Conservation (phyloP, 2,329 filamentous ascomycete genomes). For the Intubia oerlemansii region DNA sequence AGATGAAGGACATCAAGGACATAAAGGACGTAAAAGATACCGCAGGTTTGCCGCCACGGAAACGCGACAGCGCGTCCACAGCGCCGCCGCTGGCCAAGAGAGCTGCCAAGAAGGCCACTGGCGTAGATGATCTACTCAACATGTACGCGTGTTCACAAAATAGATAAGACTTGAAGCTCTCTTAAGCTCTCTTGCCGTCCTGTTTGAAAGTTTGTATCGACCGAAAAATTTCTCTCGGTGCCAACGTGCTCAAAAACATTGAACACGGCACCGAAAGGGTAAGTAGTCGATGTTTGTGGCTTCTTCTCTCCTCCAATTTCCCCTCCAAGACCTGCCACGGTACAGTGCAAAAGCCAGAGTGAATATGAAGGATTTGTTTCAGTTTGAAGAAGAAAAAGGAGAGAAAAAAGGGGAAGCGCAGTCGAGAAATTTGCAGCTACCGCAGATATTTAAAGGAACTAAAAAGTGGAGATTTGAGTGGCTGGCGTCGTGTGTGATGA, state of each 20-base stretch:
- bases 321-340: slow-evolving; percentile 42
- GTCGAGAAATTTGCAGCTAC: slow-evolving; percentile 1
- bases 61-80: too few species aligned
- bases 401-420: slow-evolving; percentile 2
- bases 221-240: slow-evolving; percentile 15
- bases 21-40: too few species aligned
- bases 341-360: slow-evolving; percentile 35
- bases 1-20: too few species aligned
- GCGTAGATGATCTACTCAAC: too few species aligned
- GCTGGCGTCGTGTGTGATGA: too few species aligned
- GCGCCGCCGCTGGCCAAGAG: too few species aligned
- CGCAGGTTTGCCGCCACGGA: too few species aligned
- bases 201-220: slow-evolving; percentile 17
- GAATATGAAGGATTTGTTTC: slow-evolving; percentile 36
- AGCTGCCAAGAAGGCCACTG: too few species aligned
- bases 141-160: too few species aligned
- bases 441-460: background rate
- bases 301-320: slow-evolving; percentile 45
- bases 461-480: background rate
- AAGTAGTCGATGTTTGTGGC: slow-evolving; percentile 35
- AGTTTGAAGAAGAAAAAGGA: slow-evolving; percentile 20
- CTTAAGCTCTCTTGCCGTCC: too few species aligned
- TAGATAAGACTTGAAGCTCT: too few species aligned
- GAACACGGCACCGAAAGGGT: slow-evolving; percentile 37
- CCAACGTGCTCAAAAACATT: slow-evolving; percentile 12